Evolutionary conservation across 116 monocot genomes (phyloP).

Genomic region (Papilionanthe hybrid): DNA sequence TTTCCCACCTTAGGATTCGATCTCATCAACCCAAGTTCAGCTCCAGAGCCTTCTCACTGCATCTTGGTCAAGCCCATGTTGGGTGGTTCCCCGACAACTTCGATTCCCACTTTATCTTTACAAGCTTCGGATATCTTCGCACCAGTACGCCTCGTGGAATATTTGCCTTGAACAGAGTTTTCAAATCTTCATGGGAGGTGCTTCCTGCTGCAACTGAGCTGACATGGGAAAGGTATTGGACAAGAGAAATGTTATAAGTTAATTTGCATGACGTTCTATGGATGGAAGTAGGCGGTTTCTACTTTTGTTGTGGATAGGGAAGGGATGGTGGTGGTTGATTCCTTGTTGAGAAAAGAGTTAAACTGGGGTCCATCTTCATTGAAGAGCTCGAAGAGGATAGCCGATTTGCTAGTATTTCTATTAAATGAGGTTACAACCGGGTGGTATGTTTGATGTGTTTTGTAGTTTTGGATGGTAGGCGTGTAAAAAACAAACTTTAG

Average conservation of each 20-base stretch:
- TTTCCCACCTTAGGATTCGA: conserved; percentile 22
- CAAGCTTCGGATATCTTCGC: conserved; percentile 38
- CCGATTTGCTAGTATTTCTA: too few species aligned
- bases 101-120: conserved; percentile 70
- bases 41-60: conserved; percentile 4
- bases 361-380: too few species aligned
- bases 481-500: too few species aligned
- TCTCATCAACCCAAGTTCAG: conserved; percentile 52
- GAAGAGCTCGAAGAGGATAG: too few species aligned
- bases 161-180: conserved; percentile 37
- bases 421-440: too few species aligned
- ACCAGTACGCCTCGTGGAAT: conserved; percentile 10
- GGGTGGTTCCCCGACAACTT: conserved; percentile 86
- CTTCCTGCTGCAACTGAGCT: conserved; percentile 10
- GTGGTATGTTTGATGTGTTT: too few species aligned
- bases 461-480: too few species aligned
- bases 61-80: conserved; percentile 80
- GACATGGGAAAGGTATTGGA: conserved; percentile 7
- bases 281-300: conserved; percentile 77
- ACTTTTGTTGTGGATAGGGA: conserved; percentile 80
- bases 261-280: conserved; percentile 66
- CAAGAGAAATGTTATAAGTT: conserved; percentile 22
- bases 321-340: conserved; percentile 51
- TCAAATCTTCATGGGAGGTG: conserved; percentile 27
- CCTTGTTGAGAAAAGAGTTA: conserved; percentile 40